These are phyloP conservation scores for Cerioporus squamosus DNA, from an alignment of 1,284 basidiomycete species.

Conservation along the genomic window DNA sequence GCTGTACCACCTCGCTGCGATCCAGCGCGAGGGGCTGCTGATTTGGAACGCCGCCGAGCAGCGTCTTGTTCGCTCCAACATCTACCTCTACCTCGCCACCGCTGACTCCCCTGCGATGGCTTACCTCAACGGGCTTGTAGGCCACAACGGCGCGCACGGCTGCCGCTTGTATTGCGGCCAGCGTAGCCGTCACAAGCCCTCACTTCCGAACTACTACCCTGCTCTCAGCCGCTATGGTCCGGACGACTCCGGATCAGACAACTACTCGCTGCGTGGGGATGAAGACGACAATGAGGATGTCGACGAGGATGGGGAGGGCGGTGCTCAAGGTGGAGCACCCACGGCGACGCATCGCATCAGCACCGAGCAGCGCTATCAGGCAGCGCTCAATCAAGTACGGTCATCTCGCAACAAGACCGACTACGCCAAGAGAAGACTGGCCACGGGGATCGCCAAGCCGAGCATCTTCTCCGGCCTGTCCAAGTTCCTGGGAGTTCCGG, in stretches of 20 bases:
- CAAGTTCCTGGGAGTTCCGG: constrained; percentile 18
- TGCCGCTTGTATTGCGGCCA: constrained; percentile 39
- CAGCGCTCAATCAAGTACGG: constrained; percentile 3
- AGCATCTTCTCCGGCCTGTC: constrained; percentile 23
- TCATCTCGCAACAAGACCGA: constrained; percentile 1
- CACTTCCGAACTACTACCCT: background rate
- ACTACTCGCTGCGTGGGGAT: background rate
- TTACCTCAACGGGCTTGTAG: constrained; percentile 37
- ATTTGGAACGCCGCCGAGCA: constrained; percentile 24
- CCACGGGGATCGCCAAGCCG: constrained; percentile 29
- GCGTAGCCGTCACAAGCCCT: constrained; percentile 37
- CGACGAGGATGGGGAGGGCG: background rate
- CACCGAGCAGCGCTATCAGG: background rate
- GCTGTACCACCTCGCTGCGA: constrained; percentile 27
- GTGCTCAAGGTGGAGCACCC: no score
- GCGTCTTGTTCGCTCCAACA: constrained; percentile 12
- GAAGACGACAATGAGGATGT: constrained; percentile 10
- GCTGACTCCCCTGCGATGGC: constrained; percentile 31
- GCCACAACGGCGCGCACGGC: constrained; percentile 36
- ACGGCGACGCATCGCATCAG: background rate
- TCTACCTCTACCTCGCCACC: constrained; percentile 22
- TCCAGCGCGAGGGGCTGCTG: constrained; percentile 22
- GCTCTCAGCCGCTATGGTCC: background rate
- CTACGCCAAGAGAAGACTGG: constrained; percentile 13
- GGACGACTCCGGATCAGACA: background rate